Percentiles rank a stretch among this genome's conserved stretches.
phyloP scores from a whole-genome alignment of 129 eudicot genomes.

The Escallonia herrerae region DNA sequence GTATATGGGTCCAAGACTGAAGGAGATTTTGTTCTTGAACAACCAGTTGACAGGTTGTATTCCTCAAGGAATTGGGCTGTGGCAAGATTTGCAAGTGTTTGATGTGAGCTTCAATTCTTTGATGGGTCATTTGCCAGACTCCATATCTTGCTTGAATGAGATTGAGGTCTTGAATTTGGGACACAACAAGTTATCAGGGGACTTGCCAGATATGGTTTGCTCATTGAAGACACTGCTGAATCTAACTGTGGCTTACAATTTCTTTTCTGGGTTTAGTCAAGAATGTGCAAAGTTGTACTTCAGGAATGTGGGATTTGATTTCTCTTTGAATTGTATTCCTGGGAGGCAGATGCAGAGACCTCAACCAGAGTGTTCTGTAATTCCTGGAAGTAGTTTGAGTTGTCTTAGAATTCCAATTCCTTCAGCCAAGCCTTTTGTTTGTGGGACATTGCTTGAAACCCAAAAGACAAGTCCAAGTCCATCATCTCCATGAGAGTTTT shows the following conservation, averaged over 20 bases:
- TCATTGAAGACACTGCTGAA: conserved; percentile 54
- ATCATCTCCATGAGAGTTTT: conserved; percentile 30
- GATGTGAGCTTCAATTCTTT: conserved; percentile 74
- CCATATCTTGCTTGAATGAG: conserved; percentile 66
- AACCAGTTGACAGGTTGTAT: conserved; percentile 82
- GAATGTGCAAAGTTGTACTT: conserved; percentile 46
- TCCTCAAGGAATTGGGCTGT: conserved; percentile 84
- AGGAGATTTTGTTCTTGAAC: conserved; percentile 75
- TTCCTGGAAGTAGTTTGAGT: conserved; percentile 58
- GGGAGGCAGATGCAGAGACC: conserved; percentile 84
- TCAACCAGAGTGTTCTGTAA: conserved; percentile 56
- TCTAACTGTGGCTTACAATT: conserved; percentile 77
- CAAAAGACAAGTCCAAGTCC: conserved; percentile 14
- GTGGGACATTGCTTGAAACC: conserved; percentile 54
- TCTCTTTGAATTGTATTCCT: conserved; percentile 78
- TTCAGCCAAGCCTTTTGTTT: conserved; percentile 46
- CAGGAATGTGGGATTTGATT: conserved; percentile 74
- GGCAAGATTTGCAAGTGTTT: conserved; percentile 74
- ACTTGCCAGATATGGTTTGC: conserved; percentile 75
- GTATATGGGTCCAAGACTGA: conserved; percentile 56
- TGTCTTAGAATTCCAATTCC: conserved; percentile 67
- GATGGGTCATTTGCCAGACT: conserved; percentile 87
- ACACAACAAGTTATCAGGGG: conserved; percentile 79
- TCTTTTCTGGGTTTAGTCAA: conserved; percentile 72
- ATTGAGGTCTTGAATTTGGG: conserved; percentile 78